A percentile compares a stretch with the other conserved stretches of the same genome.
Evolutionary conservation across 1,284 basidiomycete genomes (phyloP).

Genomic region (Cutaneotrichosporon sp.): DNA sequence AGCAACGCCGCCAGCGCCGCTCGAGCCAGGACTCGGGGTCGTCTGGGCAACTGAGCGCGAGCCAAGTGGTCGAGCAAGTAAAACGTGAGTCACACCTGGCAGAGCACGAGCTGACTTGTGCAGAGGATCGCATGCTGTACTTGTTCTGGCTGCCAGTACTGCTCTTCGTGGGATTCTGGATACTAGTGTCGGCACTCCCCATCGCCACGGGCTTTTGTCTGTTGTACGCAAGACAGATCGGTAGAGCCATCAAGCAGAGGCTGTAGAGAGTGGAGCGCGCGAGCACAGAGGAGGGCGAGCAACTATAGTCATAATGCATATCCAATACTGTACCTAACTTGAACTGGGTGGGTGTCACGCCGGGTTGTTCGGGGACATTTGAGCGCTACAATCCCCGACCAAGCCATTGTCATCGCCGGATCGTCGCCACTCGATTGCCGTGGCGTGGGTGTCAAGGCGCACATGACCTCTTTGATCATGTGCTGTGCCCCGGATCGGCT

Average conservation of each 20-base stretch:
- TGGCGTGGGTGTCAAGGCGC: no score
- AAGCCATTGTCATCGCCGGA: no score
- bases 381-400: no score
- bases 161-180: constrained; percentile 45
- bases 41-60: constrained; percentile 9
- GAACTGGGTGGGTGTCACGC: no score
- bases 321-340: no score
- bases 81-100: constrained; percentile 53
- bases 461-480: no score
- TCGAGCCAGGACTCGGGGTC: constrained; percentile 16
- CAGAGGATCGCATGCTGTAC: constrained; percentile 87
- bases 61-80: constrained; percentile 31
- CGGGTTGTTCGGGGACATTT: no score
- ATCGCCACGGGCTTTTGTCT: constrained; percentile 42
- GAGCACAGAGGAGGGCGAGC: no score
- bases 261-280: neutral
- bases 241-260: constrained; percentile 38
- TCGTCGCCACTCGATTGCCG: no score
- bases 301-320: no score
- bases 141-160: constrained; percentile 92
- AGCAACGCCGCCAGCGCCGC: constrained; percentile 9
- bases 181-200: constrained; percentile 41
- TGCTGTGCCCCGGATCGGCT: no score
- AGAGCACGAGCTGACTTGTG: constrained; percentile 5
- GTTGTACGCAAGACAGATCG: constrained; percentile 41